These are phyloP conservation scores for Poa pratensis DNA, from an alignment of 176 grass and related monocot genomes.

Conservation along the genomic window DNA sequence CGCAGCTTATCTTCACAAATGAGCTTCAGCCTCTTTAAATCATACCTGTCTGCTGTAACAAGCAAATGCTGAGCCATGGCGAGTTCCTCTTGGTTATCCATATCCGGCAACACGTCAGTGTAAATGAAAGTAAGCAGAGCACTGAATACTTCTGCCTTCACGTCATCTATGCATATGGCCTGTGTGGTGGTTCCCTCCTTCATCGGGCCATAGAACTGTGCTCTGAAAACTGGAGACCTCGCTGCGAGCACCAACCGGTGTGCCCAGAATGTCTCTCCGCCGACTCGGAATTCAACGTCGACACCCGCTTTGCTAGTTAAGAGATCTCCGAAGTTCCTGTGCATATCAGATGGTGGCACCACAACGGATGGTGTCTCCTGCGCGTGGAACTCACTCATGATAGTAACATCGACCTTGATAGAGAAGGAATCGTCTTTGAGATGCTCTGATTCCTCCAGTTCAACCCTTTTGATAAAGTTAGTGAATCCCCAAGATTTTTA, in stretches of 20 bases:
- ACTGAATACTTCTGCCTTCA: constrained; percentile 41
- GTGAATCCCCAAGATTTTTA: background rate
- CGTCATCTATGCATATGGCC: constrained; percentile 40
- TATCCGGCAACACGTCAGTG: background rate
- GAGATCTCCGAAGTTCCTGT: constrained; percentile 37
- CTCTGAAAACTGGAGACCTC: constrained; percentile 54
- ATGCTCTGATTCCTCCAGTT: constrained; percentile 16
- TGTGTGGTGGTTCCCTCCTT: constrained; percentile 35
- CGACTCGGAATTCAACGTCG: constrained; percentile 51
- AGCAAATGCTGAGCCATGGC: constrained; percentile 26
- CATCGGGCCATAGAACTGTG: constrained; percentile 39
- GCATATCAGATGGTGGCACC: constrained; percentile 34
- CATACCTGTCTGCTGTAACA: constrained; percentile 56
- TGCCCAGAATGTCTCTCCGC: constrained; percentile 34
- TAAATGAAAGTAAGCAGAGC: background rate
- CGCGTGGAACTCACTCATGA: background rate
- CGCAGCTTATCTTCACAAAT: constrained; percentile 50
- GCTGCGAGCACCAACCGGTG: constrained; percentile 51
- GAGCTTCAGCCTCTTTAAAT: constrained; percentile 45
- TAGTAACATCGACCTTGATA: background rate
- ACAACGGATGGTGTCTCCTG: background rate
- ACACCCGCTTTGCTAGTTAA: constrained; percentile 15
- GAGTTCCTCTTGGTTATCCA: background rate
- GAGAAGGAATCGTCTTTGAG: constrained; percentile 29
- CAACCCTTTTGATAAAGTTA: background rate